Conservation (phyloP, 208 protist species). For the Wallacemonas rigidus region DNA sequence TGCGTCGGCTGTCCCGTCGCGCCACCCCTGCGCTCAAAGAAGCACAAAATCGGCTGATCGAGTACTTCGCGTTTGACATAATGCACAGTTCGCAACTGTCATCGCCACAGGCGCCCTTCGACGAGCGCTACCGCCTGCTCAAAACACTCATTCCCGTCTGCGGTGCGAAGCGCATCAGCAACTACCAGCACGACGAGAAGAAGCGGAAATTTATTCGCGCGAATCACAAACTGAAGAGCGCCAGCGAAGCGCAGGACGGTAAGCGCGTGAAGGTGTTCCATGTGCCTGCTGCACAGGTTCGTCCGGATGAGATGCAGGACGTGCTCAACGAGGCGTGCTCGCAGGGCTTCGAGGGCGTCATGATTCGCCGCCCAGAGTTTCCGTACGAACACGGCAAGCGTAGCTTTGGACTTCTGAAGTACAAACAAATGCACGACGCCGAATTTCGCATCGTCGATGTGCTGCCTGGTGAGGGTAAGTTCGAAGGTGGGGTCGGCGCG, state of each 20-base stretch:
- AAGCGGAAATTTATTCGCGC: slow-evolving; percentile 77
- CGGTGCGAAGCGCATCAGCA: slow-evolving; percentile 82
- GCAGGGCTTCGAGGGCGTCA: slow-evolving; percentile 89
- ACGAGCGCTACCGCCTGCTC: slow-evolving; percentile 78
- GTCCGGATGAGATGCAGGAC: slow-evolving; percentile 76
- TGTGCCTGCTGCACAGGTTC: slow-evolving; percentile 78
- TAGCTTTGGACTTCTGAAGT: slow-evolving; percentile 90
- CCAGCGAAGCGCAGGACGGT: slow-evolving; percentile 11
- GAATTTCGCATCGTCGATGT: slow-evolving; percentile 90
- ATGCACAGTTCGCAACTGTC: slow-evolving; percentile 77
- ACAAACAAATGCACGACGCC: slow-evolving; percentile 91
- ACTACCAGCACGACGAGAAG: slow-evolving; percentile 79
- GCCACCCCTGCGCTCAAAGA: slow-evolving; percentile 32
- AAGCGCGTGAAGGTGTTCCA: slow-evolving; percentile 67
- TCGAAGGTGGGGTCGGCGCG: slow-evolving; percentile 79
- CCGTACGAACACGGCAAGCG: slow-evolving; percentile 91
- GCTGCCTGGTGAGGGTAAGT: slow-evolving; percentile 82
- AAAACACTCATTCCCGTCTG: slow-evolving; percentile 81
- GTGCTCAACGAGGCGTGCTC: slow-evolving; percentile 80
- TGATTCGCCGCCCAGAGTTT: slow-evolving; percentile 84
- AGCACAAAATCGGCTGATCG: slow-evolving; percentile 58
- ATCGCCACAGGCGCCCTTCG: slow-evolving; percentile 55
- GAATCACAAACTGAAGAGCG: slow-evolving; percentile 21
- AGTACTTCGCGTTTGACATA: slow-evolving; percentile 91
- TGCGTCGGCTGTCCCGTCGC: slow-evolving; percentile 53